Evolutionary conservation across 1,139 yeast species (phyloP), one percentile per base, ranked within the genome.

Genomic region (Ogataea hybrid): DNA sequence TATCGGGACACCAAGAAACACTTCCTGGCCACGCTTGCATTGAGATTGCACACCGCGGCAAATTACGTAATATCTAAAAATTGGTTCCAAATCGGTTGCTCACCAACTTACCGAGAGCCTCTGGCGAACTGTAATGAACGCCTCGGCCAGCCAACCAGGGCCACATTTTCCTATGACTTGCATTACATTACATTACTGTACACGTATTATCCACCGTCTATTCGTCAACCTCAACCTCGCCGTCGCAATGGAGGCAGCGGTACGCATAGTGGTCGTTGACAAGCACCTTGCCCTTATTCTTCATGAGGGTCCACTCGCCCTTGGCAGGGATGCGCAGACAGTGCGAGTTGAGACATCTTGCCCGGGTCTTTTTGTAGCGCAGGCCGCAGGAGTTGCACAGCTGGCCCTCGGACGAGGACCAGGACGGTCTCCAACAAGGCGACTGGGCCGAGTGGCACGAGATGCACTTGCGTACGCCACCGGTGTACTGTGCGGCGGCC

Each of bases 361-460:
- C 95, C 28, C 87, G 85, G 1, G 97, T 90, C 68, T 92, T 92
- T 64, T 92, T 89, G 68, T 87, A 92, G 52, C 98, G 73, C 55
- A 92, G 71, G 1, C 98, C 98, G 67, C 98, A 92, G 1, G 96
- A 87, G 62, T 92, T 92, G 69, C 98, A 92, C 56, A 92, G 73
- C 66, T 90, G 97, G 12, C 97, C 97, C 55, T 81, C 75, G 16
- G 73, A 64, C 35, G 73, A 69, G 3, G 94, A 81, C 98, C 98
- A 92, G 6, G 95, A 84, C 2, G 98, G 98, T 61, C 98, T 78
- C 98, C 98, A 92, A 64, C 98, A 92, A 9, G 98, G 98, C 10
- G 96, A 86, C 54, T 85, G 95, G 50, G 83, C 86, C 1, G 94
- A 81, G 10, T 90, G 89, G 66, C 98, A 92, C 5, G 97, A 87